Base-by-base conservation (phyloP, 2,329 filamentous ascomycete genomes). In the Fusarium kyushuense region DNA sequence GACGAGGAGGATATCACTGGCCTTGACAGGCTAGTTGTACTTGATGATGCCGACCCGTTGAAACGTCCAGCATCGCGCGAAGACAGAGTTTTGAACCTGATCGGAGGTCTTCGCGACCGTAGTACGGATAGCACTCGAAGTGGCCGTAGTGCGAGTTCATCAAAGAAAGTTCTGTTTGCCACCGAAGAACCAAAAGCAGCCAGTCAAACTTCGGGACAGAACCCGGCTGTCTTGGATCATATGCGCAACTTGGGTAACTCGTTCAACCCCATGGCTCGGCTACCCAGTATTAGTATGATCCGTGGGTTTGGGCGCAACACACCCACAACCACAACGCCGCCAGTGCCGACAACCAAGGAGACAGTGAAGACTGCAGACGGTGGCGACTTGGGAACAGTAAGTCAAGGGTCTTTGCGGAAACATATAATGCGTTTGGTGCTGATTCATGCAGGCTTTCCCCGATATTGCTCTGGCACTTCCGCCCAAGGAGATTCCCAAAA, bases 161-260 rank as follows among this genome's bases (percentile, higher is more conserved):
- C 83, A 30, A 90, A 86, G 70, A 89, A 85, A 59, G 84, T 87
- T 10, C 77, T 83, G 3, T 87, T 88, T 65, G 79, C 79, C 11
- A 47, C 68, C 8, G 83, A 82, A 38, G 77, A 86, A 45, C 10
- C 65, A 27, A 77, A 76, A 43, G 10, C 67, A 29, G 42, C 65
- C 11, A 46, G 69, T 5, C 47, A 71, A 21, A 56, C 66, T 3
- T 29, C 73, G 2, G 65, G 63, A 10, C 75, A 75, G 56, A 77
- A 75, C 49, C 89, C 90, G 5, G 89, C 91, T 30, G 79, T 89
- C 14, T 87, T 96, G 3, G 93, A 96, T 67, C 93, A 92, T 14
- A 90, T 97, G 82, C 89, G 92, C 55, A 95, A 87, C 76, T 85
- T 97, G 63, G 90, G 93, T 36, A 96, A 87, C 76, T 90, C 90